Conservation (phyloP, 768 basidiomycete species). For the Rubroboletus satanas region DNA sequence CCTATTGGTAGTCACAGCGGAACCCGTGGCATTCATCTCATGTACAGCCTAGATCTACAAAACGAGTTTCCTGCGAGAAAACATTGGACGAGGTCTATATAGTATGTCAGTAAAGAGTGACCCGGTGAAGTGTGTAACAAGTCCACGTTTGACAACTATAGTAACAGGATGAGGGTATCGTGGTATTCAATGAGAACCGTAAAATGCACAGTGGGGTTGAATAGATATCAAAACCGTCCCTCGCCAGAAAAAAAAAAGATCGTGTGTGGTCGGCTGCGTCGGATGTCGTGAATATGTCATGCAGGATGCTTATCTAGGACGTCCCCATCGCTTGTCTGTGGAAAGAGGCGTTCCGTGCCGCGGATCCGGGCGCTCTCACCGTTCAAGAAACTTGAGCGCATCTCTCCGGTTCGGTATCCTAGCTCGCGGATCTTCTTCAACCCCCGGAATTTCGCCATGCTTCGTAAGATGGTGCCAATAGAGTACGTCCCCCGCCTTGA, state of each 20-base stretch:
- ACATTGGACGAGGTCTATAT: slow-evolving; percentile 13
- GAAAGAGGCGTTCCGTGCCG: slow-evolving; percentile 7
- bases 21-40: neutral
- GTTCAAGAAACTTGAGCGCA: slow-evolving; percentile 20
- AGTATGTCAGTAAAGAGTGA: slow-evolving; percentile 15
- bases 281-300: slow-evolving; percentile 29
- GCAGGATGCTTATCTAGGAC: slow-evolving; percentile 8
- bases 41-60: slow-evolving; percentile 21
- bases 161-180: slow-evolving; percentile 33
- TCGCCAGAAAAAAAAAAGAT: slow-evolving; percentile 13
- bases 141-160: slow-evolving; percentile 27
- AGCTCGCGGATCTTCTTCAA: slow-evolving; percentile 59
- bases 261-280: slow-evolving; percentile 15
- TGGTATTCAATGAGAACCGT: slow-evolving; percentile 29
- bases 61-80: slow-evolving; percentile 12
- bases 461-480: slow-evolving; percentile 75
- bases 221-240: slow-evolving; percentile 30
- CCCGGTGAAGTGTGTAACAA: slow-evolving; percentile 19
- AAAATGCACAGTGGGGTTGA: slow-evolving; percentile 28
- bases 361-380: slow-evolving; percentile 22
- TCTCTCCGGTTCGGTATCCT: slow-evolving; percentile 17
- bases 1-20: neutral
- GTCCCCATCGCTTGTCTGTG: slow-evolving; percentile 9
- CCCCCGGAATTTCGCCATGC: slow-evolving; percentile 69
- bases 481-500: slow-evolving; percentile 58